Conservation (phyloP, 495 filamentous ascomycete genomes). For the Glutinoglossum americanum region DNA sequence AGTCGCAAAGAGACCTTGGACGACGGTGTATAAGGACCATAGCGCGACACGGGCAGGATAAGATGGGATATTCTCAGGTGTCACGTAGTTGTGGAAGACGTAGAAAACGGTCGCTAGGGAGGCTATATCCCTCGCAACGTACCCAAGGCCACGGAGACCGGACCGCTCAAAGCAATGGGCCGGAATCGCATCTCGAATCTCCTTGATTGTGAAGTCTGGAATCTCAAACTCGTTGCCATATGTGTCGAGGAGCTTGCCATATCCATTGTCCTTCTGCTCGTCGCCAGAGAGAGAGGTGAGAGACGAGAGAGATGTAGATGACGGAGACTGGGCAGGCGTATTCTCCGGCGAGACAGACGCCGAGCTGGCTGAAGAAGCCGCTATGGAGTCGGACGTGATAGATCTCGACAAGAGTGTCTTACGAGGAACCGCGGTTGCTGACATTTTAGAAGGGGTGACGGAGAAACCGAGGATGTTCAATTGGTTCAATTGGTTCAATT, state of each 20-base stretch:
- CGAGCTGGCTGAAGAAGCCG: slow-evolving; percentile 39
- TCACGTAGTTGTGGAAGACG: slow-evolving; percentile 43
- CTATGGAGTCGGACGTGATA: slow-evolving; percentile 24
- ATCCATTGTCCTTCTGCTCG: slow-evolving; percentile 17
- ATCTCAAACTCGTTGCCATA: slow-evolving; percentile 50
- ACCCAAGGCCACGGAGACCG: slow-evolving; percentile 33
- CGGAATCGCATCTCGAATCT: slow-evolving; percentile 34
- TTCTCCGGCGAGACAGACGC: slow-evolving; percentile 41
- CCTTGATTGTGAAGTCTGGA: slow-evolving; percentile 49
- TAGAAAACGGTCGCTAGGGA: slow-evolving; percentile 35
- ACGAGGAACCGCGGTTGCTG: background rate
- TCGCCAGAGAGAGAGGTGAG: slow-evolving; percentile 40
- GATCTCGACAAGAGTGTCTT: slow-evolving; percentile 12
- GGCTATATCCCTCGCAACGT: slow-evolving; percentile 39
- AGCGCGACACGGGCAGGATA: slow-evolving; percentile 23
- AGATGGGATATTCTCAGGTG: slow-evolving; percentile 37
- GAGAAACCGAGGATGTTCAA: background rate
- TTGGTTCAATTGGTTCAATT: background rate
- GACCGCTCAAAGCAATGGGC: slow-evolving; percentile 44
- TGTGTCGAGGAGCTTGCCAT: slow-evolving; percentile 27
- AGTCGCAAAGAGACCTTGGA: slow-evolving; percentile 45
- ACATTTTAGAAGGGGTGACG: slow-evolving; percentile 8
- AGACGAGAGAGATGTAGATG: slow-evolving; percentile 79
- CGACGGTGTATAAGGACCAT: slow-evolving; percentile 40
- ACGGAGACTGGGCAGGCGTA: slow-evolving; percentile 56